These are phyloP conservation scores for Naganishia vishniacii DNA, from an alignment of 768 basidiomycete genomes.

Conservation along the genomic window DNA sequence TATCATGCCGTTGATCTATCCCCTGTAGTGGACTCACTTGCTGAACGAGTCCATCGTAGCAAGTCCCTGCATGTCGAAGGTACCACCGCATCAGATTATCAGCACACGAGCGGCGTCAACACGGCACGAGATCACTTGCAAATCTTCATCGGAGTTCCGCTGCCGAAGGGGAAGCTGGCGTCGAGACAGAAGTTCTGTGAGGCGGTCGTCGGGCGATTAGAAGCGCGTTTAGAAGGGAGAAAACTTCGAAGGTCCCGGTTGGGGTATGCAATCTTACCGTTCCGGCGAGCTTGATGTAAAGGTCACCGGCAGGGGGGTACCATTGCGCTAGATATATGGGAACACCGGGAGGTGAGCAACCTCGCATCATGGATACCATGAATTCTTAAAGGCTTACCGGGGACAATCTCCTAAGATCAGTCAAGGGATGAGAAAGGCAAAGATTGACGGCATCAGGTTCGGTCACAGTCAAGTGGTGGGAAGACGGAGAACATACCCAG, in stretches of 20 bases:
- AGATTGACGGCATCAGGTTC: neutral
- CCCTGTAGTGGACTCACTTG: neutral
- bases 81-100: neutral
- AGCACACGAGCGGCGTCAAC: neutral
- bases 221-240: neutral
- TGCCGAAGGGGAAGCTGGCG: conserved; percentile 15
- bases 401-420: neutral
- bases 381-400: neutral
- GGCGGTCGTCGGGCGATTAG: neutral
- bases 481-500: neutral
- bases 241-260: neutral
- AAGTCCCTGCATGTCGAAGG: neutral
- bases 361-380: too few species aligned
- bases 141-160: conserved; percentile 15
- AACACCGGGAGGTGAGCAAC: neutral
- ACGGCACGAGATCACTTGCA: neutral
- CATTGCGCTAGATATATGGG: neutral
- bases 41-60: conserved; percentile 13
- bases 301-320: conserved; percentile 10
- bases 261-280: neutral
- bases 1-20: neutral
- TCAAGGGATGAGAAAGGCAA: neutral
- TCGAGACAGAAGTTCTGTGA: conserved; percentile 16
- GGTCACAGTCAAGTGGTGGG: neutral
- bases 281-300: conserved; percentile 18